Base-by-base conservation (phyloP, 805 yeast genomes). In the Jamesozyma piceae region DNA sequence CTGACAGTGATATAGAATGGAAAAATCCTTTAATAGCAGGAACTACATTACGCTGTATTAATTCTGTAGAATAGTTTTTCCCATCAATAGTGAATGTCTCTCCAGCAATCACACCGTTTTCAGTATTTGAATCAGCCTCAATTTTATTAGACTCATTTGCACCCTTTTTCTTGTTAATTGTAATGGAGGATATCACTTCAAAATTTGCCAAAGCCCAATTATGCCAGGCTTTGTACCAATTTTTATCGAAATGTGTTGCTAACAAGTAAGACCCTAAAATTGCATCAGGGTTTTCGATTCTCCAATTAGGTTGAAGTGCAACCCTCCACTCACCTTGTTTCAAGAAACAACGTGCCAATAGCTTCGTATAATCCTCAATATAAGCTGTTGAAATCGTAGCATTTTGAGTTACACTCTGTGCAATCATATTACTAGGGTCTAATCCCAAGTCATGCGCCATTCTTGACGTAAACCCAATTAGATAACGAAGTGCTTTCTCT, bases 271-370 rank as follows among this genome's bases (percentile, higher is more conserved):
- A 87, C n/a, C 96, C 95, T 45, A 90, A 66, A 50, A 90, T 87
- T 2, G 89, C 82, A 34, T 85, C 87, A 2, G 87, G 80, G 26
- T 73, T 75, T 48, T 80, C 82, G n/a, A 77, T 73, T 45, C 83
- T 73, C 97, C 97, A 89, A 49, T 75, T 76, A 38, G 69, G 73
- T 44, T 81, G 80, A 51, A 88, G 63, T 0, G 82, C 80, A 45
- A 89, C 82, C 57, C 88, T 92, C 97, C 97, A 90, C 61, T 90
- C 96, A 53, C 97, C 97, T 64, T 90, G 97, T 54, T 90, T 90
- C 64, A 89, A 70, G 66, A 87, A 90, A 57, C 97, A 90, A 51
- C 97, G 73, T 0, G 97, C 97, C 34, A 90, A 66, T 19, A 90
- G 68, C 51, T 75, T 82, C 14, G 95, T 86, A 55, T 86, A 83